These are phyloP conservation scores for Skeletonema costatum DNA, from an alignment of 108 stramenopile species.

Conservation along the genomic window DNA sequence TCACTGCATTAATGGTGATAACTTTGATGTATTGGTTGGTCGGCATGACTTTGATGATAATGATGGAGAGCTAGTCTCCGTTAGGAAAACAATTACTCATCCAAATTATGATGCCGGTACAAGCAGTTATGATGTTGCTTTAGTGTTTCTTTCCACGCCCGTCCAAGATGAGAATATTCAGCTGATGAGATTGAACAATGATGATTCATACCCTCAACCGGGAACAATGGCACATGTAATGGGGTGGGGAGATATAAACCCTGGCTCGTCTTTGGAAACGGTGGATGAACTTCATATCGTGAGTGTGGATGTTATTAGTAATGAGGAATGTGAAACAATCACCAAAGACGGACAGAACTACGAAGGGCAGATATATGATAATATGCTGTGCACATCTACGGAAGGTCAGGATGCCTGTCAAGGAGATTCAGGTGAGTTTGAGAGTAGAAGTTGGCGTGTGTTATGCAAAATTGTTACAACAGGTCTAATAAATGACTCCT, in stretches of 20 bases:
- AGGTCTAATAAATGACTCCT: not conserved
- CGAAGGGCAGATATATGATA: not conserved
- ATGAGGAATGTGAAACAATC: conserved; percentile 5
- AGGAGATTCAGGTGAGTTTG: conserved; percentile 5
- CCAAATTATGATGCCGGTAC: not conserved
- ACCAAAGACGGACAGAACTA: conserved; percentile 6
- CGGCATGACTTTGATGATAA: not conserved
- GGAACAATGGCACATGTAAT: conserved; percentile 6
- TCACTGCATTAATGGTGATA: not conserved
- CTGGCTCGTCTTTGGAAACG: not conserved
- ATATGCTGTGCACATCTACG: conserved; percentile 17
- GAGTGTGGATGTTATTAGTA: conserved; percentile 12
- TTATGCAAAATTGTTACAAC: not conserved
- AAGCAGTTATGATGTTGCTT: not conserved
- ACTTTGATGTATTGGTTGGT: not conserved
- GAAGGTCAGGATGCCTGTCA: not conserved
- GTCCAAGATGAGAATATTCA: not conserved
- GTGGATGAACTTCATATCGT: conserved; percentile 2
- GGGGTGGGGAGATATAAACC: conserved; percentile 23
- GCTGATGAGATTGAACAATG: not conserved
- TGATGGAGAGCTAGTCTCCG: not conserved
- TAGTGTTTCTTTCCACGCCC: not conserved
- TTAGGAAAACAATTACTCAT: not conserved
- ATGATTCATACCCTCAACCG: not conserved
- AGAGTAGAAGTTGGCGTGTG: not conserved